These are phyloP conservation scores for Podila epicladia DNA, from an alignment of 192 early-diverging fungal species.

Conservation along the genomic window DNA sequence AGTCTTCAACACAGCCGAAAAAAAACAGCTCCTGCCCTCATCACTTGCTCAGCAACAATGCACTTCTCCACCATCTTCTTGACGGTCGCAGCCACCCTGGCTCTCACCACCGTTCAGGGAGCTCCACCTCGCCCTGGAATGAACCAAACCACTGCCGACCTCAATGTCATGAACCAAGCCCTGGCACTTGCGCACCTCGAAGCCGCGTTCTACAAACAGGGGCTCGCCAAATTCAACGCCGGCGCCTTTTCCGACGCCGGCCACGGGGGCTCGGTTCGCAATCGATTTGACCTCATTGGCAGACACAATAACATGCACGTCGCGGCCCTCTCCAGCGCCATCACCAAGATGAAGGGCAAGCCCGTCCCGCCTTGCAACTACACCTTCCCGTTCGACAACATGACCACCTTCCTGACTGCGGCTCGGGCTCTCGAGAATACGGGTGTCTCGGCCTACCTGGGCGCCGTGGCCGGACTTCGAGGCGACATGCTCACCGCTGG, in stretches of 20 bases:
- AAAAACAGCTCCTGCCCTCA: no score
- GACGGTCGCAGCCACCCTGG: background rate
- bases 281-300: constrained; percentile 17
- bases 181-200: constrained; percentile 34
- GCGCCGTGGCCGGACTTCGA: constrained; percentile 23
- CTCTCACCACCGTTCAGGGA: background rate
- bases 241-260: constrained; percentile 17
- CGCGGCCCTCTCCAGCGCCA: constrained; percentile 14
- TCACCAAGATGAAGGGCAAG: constrained; percentile 7
- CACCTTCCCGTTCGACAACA: constrained; percentile 46
- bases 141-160: background rate
- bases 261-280: constrained; percentile 6
- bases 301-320: constrained; percentile 24
- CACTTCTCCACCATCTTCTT: no score
- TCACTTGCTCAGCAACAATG: no score
- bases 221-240: constrained; percentile 16
- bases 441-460: constrained; percentile 63
- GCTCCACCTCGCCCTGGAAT: no score
- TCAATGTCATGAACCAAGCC: constrained; percentile 25
- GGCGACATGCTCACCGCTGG: background rate
- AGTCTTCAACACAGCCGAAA: no score
- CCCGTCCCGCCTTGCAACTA: constrained; percentile 26
- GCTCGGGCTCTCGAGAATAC: constrained; percentile 61
- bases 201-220: constrained; percentile 36
- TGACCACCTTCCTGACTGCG: constrained; percentile 55